Evolutionary conservation across 352 stramenopile species (phyloP).

Genomic region (Pythium apleroticum): DNA sequence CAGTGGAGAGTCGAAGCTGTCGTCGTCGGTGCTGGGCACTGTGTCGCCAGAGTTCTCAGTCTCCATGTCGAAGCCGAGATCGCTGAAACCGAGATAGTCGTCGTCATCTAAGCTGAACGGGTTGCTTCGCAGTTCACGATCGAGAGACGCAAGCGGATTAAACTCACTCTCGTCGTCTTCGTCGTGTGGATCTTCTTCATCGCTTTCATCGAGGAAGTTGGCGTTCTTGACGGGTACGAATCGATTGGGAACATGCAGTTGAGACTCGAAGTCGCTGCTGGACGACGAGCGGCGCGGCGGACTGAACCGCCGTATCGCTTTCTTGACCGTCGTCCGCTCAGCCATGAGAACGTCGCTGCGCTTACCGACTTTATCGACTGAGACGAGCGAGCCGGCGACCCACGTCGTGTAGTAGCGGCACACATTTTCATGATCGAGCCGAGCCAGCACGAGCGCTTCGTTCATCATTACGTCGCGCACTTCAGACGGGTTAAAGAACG

Average conservation of each 20-base stretch:
- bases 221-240: constrained; percentile 16
- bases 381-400: constrained; percentile 69
- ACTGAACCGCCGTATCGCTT: neutral
- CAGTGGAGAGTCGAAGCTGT: neutral
- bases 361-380: constrained; percentile 45
- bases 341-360: constrained; percentile 14
- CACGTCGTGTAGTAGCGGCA: constrained; percentile 91
- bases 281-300: constrained; percentile 21
- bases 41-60: neutral
- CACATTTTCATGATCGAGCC: constrained; percentile 94
- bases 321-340: neutral
- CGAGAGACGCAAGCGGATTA: neutral
- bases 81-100: constrained; percentile 39
- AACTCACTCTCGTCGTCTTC: constrained; percentile 14
- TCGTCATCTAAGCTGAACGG: constrained; percentile 24
- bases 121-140: neutral
- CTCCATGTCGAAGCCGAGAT: constrained; percentile 65
- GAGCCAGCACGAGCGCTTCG: constrained; percentile 90
- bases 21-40: neutral
- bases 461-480: constrained; percentile 92
- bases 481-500: constrained; percentile 70
- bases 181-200: constrained; percentile 24
- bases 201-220: constrained; percentile 19
- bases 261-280: constrained; percentile 27
- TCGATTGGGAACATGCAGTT: constrained; percentile 8